Evolutionary conservation across 2,329 filamentous ascomycete genomes (phyloP).

Genomic region (Penicillium frequentans): DNA sequence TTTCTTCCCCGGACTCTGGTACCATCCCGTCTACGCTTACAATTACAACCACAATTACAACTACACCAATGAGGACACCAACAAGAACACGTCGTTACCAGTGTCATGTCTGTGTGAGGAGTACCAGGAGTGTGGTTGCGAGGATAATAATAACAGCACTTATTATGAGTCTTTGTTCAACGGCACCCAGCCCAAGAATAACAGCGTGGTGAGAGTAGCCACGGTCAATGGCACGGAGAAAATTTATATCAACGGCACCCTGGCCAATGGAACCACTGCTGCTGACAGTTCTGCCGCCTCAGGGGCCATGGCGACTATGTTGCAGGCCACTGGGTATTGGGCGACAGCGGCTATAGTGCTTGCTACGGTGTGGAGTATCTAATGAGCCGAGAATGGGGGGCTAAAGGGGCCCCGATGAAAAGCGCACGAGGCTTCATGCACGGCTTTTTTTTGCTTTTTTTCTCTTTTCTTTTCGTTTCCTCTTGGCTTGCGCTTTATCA

Average conservation of each 20-base stretch:
- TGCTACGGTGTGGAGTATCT: conserved; percentile 33
- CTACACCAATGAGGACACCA: conserved; percentile 47
- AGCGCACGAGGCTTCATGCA: background rate
- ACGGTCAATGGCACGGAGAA: conserved; percentile 45
- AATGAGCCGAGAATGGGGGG: conserved; percentile 1
- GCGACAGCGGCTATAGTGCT: conserved; percentile 39
- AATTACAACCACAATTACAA: conserved; percentile 50
- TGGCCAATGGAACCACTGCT: conserved; percentile 47
- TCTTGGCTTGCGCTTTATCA: background rate
- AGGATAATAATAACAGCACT: conserved; percentile 48
- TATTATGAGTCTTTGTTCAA: conserved; percentile 46
- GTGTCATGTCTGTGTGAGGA: conserved; percentile 59
- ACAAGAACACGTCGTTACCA: conserved; percentile 51
- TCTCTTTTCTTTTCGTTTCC: background rate
- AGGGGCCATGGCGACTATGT: conserved; percentile 18
- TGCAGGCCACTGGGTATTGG: conserved; percentile 44
- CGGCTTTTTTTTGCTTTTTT: background rate
- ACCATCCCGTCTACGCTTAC: conserved; percentile 58
- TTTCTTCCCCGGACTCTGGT: conserved; percentile 56
- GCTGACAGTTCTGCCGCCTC: conserved; percentile 28
- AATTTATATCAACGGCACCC: conserved; percentile 50
- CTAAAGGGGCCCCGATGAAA: background rate
- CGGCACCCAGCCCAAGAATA: conserved; percentile 41
- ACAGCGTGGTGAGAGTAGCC: conserved; percentile 37
- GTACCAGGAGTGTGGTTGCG: conserved; percentile 59